Percentiles rank a stretch among this genome's conserved stretches.
phyloP scores from a whole-genome alignment of 2,329 filamentous ascomycete genomes.

The Microcyclospora pomicola region DNA sequence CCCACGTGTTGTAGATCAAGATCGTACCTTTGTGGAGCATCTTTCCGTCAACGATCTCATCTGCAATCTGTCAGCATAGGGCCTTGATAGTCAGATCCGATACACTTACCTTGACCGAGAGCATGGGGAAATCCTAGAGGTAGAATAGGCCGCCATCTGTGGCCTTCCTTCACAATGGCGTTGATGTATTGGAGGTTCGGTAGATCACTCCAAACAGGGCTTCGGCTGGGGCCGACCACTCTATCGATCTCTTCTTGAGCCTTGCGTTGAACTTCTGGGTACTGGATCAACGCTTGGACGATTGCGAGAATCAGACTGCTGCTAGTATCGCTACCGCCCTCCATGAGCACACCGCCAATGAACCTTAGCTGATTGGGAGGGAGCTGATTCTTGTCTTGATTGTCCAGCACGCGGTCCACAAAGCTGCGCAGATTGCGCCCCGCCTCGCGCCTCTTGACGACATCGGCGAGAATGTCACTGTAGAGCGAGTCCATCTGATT shows the following conservation, averaged over 20 bases:
- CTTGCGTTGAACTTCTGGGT: conserved; percentile 17
- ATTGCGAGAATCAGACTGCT: conserved; percentile 11
- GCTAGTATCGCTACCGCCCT: conserved; percentile 14
- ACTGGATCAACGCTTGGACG: conserved; percentile 19
- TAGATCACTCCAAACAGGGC: conserved; percentile 19
- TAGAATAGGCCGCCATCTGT: conserved; percentile 22
- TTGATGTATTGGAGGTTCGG: conserved; percentile 20
- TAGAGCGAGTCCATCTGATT: conserved; percentile 31
- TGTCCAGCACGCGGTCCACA: conserved; percentile 30
- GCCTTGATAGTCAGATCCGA: too few relatives aligned
- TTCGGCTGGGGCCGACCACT: conserved; percentile 16
- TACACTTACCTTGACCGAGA: background rate
- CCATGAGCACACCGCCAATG: conserved; percentile 20
- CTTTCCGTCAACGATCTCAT: conserved; percentile 20
- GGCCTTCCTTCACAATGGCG: conserved; percentile 22
- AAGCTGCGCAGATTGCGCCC: conserved; percentile 20
- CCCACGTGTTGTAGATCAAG: conserved; percentile 26
- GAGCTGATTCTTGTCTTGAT: conserved; percentile 12
- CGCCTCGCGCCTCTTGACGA: conserved; percentile 13
- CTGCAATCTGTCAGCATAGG: conserved; percentile 3
- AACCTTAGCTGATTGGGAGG: conserved; percentile 24
- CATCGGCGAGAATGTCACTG: conserved; percentile 22
- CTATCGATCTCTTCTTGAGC: conserved; percentile 22
- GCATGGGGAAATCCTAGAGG: conserved; percentile 28
- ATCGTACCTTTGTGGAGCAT: conserved; percentile 25